Evolutionary conservation across 2,329 filamentous ascomycete genomes (phyloP).

Genomic region (Nannizziopsis arthrosporioides): DNA sequence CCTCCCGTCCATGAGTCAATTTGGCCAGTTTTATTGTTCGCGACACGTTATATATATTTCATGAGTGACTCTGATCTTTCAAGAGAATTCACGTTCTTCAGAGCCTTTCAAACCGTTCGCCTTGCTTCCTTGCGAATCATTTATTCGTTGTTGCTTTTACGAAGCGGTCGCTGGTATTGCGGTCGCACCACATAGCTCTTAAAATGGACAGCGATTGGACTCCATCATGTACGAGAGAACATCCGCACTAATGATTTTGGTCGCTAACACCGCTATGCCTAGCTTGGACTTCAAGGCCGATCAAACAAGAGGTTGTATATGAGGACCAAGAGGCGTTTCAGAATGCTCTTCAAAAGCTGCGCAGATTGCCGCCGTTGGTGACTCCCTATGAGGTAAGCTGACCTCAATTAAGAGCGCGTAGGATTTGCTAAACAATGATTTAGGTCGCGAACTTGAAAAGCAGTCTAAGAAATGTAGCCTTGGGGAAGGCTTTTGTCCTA

Average conservation of each 20-base stretch:
- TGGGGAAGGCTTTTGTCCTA: conserved; percentile 82
- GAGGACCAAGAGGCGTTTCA: conserved; percentile 32
- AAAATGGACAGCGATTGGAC: conserved; percentile 7
- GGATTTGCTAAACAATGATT: conserved; percentile 1
- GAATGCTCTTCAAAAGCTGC: conserved; percentile 32
- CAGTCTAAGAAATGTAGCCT: conserved; percentile 70
- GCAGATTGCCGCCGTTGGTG: conserved; percentile 37
- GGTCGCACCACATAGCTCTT: neutral
- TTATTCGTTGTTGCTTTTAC: neutral
- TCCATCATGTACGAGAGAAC: conserved; percentile 16
- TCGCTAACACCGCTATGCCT: neutral
- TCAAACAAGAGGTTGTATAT: conserved; percentile 38
- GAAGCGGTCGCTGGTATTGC: neutral
- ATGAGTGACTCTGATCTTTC: too few relatives aligned
- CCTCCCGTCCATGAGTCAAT: too few relatives aligned
- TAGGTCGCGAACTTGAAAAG: conserved; percentile 65
- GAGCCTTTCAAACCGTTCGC: too few relatives aligned
- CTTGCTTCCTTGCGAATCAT: too few relatives aligned
- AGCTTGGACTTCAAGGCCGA: conserved; percentile 36
- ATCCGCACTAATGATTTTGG: neutral
- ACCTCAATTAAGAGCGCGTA: neutral
- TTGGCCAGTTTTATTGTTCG: too few relatives aligned
- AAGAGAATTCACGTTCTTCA: too few relatives aligned
- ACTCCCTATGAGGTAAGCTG: conserved; percentile 34
- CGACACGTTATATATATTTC: too few relatives aligned